phyloP scores from a whole-genome alignment of 441 rosid genomes.

The Lepidium campestre region DNA sequence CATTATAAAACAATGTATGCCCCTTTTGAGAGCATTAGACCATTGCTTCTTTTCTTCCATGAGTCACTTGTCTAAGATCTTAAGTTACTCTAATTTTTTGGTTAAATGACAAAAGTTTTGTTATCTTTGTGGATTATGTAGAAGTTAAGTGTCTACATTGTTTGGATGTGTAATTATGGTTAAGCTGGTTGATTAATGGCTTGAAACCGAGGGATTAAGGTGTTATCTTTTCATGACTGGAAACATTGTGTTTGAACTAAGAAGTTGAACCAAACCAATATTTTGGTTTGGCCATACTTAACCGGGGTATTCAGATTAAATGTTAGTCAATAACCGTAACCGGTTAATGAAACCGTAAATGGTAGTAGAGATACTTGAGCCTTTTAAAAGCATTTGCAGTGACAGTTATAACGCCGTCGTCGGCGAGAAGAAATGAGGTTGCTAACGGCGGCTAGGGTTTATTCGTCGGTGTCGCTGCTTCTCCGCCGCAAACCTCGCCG shows the following conservation, averaged over 20 bases:
- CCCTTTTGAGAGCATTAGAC: not conserved
- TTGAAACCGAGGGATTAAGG: too few species aligned
- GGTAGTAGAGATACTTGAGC: not conserved
- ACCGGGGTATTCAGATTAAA: too few species aligned
- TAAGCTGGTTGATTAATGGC: too few species aligned
- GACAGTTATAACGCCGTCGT: not conserved
- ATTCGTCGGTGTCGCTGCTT: conserved; percentile 2
- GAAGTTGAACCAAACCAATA: not conserved
- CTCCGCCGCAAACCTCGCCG: conserved; percentile 18
- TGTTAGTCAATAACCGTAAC: not conserved
- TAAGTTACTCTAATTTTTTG: not conserved
- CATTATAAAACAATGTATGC: not conserved
- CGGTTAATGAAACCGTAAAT: not conserved
- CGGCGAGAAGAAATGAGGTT: conserved; percentile 18
- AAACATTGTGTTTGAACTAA: too few species aligned
- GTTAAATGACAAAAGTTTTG: too few species aligned
- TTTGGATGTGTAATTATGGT: too few species aligned
- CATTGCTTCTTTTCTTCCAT: not conserved
- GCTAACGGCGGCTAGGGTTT: conserved; percentile 35
- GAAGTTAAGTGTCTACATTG: too few species aligned
- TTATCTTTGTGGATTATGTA: too few species aligned
- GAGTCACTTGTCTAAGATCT: not conserved
- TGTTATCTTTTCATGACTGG: too few species aligned
- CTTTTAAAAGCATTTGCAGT: not conserved
- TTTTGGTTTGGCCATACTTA: too few species aligned